Evolutionary conservation across 2,329 filamentous ascomycete species (phyloP), one percentile per base, ranked within the genome.

Genomic region (Paracorniculantispora psalliotae): DNA sequence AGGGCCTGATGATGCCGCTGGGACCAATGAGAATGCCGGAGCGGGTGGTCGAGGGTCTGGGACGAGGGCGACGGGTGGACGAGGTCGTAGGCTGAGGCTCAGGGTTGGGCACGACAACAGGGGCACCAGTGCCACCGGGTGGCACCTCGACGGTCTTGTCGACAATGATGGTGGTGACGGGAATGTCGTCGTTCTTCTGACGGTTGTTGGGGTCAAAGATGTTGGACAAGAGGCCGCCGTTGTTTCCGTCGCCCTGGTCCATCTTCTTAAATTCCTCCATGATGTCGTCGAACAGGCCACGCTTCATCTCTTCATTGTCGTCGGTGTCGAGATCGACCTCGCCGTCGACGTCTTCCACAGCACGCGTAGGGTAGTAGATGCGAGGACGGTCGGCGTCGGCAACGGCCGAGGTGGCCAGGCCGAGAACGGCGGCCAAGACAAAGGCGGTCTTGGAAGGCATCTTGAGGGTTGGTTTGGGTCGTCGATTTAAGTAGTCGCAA

Each of bases 351-450:
- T 80, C 73, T 57, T 81, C 77, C 72, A 80, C 84, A 65, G 85
- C 74, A 46, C 83, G 76, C 59, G 79, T 76, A 13, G 83, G 83
- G 62, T 81, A 85, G 68, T 84, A 85, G 66, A 83, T 81, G 67
- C 75, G 78, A 19, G 81, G 81, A 62, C 73, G 72, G 35, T 78
- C 71, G 39, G 79, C 73, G 23, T 78, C 79, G 63, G 72, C 71
- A 59, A 73, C 75, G n/a, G 75, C 67, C 3, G 78, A 74, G 35
- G 78, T 74, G 61, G 78, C 75, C 61, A 81, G 71, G 63, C 77
- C 78, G 66, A 83, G 66, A 21, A 77, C 77, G 70, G 79, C 77
- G 64, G 78, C 77, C 67, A 82, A 65, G 59, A 56, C 9, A 26
- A 55, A 26, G 19, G 46, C 25, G 28, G 35, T 56, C 28, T 41